These are phyloP conservation scores for Penicillium sclerotiorum DNA, from an alignment of 2,329 filamentous ascomycete genomes.

Conservation along the genomic window DNA sequence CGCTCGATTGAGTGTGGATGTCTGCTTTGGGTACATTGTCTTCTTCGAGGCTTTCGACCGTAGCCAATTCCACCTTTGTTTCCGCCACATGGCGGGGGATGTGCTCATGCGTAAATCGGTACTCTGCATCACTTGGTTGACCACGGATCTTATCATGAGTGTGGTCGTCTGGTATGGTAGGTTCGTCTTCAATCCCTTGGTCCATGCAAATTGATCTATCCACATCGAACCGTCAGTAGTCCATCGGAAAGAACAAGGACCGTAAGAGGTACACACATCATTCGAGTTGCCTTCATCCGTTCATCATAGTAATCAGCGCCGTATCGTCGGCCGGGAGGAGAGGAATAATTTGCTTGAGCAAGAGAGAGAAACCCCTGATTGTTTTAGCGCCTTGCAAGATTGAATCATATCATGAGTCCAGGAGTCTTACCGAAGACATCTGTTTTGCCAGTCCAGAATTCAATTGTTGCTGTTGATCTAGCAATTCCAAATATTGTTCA, in stretches of 20 bases:
- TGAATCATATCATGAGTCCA: not conserved
- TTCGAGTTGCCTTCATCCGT: slow-evolving; percentile 52
- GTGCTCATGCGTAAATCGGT: too few species aligned
- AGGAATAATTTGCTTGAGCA: slow-evolving; percentile 52
- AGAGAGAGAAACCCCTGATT: slow-evolving; percentile 51
- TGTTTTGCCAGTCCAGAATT: slow-evolving; percentile 40
- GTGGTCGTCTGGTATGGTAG: too few species aligned
- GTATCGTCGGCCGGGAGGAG: slow-evolving; percentile 48
- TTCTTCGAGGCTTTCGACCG: too few species aligned
- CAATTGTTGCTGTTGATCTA: slow-evolving; percentile 47
- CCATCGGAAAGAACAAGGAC: not conserved
- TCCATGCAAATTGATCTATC: slow-evolving; percentile 24
- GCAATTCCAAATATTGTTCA: slow-evolving; percentile 46
- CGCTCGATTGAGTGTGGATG: too few species aligned
- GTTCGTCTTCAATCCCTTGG: too few species aligned
- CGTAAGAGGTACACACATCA: slow-evolving; percentile 32
- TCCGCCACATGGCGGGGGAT: too few species aligned
- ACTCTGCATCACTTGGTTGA: too few species aligned
- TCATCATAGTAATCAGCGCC: slow-evolving; percentile 55
- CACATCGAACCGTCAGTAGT: slow-evolving; percentile 4
- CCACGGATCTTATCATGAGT: too few species aligned
- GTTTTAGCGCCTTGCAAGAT: not conserved
- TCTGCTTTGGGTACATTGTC: too few species aligned
- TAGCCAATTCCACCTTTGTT: too few species aligned
- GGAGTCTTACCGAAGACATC: slow-evolving; percentile 42